Evolutionary conservation across 1,139 yeast species (phyloP).

Genomic region (Kodamaea suecica): DNA sequence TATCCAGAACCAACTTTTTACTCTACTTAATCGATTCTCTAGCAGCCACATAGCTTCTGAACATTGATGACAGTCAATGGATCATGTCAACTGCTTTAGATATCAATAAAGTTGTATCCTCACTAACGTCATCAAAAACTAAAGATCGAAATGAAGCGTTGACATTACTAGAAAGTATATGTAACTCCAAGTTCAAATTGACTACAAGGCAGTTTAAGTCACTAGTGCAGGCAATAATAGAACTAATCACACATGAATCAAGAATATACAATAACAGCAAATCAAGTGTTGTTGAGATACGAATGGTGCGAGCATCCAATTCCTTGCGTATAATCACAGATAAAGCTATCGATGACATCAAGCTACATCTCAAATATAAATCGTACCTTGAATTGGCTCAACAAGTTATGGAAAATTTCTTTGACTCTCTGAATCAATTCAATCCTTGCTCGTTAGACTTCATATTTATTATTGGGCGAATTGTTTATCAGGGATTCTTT

Average conservation of each 20-base stretch:
- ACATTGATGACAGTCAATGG: no score
- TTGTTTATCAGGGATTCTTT: conserved; percentile 32
- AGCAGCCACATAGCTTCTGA: no score
- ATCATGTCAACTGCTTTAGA: conserved; percentile 19
- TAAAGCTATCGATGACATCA: conserved; percentile 16
- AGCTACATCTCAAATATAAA: conserved; percentile 28
- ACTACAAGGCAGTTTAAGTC: conserved; percentile 23
- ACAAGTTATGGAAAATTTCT: conserved; percentile 21
- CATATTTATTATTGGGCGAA: conserved; percentile 23
- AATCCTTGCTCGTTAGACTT: conserved; percentile 38
- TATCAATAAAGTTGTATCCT: conserved; percentile 18
- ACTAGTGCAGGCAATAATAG: conserved; percentile 37
- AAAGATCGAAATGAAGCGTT: conserved; percentile 55
- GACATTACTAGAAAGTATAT: conserved; percentile 33
- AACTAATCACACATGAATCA: conserved; percentile 41
- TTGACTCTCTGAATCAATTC: conserved; percentile 14
- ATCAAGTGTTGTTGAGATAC: conserved; percentile 30
- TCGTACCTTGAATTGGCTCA: conserved; percentile 26
- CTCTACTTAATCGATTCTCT: no score
- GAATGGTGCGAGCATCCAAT: conserved; percentile 43
- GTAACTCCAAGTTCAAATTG: conserved; percentile 20
- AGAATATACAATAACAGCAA: conserved; percentile 28
- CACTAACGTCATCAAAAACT: conserved; percentile 42
- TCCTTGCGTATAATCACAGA: conserved; percentile 33
- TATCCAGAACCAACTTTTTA: background rate